Conservation (phyloP, 1,284 basidiomycete genomes). For the Anthracocystis panici-leucophaei region DNA sequence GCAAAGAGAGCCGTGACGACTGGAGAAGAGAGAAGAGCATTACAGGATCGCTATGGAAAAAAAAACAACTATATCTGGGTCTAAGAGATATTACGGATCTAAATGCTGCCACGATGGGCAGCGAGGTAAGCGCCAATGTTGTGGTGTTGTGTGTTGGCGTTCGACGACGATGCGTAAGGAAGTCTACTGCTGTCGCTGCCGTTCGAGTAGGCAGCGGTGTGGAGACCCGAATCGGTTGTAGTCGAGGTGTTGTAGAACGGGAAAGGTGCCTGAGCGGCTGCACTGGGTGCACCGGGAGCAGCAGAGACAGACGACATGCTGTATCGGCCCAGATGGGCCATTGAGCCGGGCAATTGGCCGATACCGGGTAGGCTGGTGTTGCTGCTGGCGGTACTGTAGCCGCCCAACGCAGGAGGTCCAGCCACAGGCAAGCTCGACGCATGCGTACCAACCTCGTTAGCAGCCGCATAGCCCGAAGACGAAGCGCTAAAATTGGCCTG, state of each 20-base stretch:
- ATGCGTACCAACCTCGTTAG: conserved; percentile 3
- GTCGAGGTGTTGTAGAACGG: conserved; percentile 18
- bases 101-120: conserved; percentile 55
- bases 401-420: conserved; percentile 24
- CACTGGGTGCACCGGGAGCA: conserved; percentile 3
- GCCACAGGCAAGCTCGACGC: conserved; percentile 26
- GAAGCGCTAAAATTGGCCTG: conserved; percentile 22
- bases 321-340: conserved; percentile 38
- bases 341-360: conserved; percentile 20
- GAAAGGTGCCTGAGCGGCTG: conserved; percentile 11
- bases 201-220: conserved; percentile 8
- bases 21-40: not conserved
- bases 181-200: conserved; percentile 15
- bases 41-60: not conserved
- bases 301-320: conserved; percentile 47
- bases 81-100: not conserved
- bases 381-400: conserved; percentile 3
- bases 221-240: conserved; percentile 6
- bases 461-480: conserved; percentile 10
- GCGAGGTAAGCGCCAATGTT: conserved; percentile 56
- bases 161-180: conserved; percentile 11
- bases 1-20: no score
- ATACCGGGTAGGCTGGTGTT: conserved; percentile 17
- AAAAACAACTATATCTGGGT: not conserved
- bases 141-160: conserved; percentile 16